Evolutionary conservation across 78 protist species (phyloP).

Genomic region (Mantamonas sphyraenae): DNA sequence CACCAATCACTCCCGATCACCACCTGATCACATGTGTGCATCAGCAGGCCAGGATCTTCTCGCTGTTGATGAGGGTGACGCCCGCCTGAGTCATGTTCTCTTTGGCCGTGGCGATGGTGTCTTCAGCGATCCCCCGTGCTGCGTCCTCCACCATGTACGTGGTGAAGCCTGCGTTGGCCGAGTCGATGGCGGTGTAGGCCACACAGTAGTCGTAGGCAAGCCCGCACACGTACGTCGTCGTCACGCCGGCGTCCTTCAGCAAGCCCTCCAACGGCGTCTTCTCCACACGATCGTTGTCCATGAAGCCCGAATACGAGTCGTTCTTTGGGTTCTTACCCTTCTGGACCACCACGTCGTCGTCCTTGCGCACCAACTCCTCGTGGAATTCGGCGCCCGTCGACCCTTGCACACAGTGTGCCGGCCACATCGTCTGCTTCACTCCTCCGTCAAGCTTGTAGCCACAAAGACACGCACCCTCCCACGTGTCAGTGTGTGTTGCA

Average conservation of each 20-base stretch:
- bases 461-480: too few species aligned
- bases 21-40: too few species aligned
- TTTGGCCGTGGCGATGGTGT: background rate
- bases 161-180: background rate
- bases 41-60: background rate
- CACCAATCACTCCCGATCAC: too few species aligned
- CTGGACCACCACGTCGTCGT: background rate
- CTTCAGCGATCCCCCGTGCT: background rate
- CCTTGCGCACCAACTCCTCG: background rate
- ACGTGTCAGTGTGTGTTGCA: too few species aligned
- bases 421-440: constrained; percentile 20
- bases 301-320: constrained; percentile 21
- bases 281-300: background rate
- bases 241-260: background rate
- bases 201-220: constrained; percentile 19
- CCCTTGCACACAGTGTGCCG: constrained; percentile 16
- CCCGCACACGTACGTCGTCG: background rate
- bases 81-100: background rate
- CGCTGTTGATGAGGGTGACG: background rate
- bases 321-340: constrained; percentile 1
- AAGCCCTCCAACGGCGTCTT: background rate
- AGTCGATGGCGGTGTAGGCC: background rate
- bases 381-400: constrained; percentile 1
- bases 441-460: too few species aligned
- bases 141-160: background rate